Percentiles rank a stretch among this genome's conserved stretches.
Conservation (phyloP, 176 grass and related monocot species). For the Aegilops bicornis region DNA sequence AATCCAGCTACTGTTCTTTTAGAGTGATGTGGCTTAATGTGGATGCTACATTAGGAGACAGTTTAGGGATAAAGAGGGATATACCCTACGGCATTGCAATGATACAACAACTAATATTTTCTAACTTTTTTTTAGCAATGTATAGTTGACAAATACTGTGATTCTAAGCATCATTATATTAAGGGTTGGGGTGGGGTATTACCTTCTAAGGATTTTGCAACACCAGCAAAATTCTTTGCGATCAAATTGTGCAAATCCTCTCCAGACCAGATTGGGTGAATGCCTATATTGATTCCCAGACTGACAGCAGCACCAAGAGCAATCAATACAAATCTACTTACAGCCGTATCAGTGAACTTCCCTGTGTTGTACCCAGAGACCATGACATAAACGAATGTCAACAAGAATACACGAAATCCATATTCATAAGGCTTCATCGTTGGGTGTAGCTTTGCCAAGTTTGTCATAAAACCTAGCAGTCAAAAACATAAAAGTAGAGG, state of each 20-base stretch:
- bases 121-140: not conserved
- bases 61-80: not conserved
- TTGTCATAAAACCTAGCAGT: constrained; percentile 61
- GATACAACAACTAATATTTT: not conserved
- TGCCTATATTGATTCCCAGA: constrained; percentile 78
- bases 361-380: constrained; percentile 82
- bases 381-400: constrained; percentile 93
- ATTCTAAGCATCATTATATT: not conserved
- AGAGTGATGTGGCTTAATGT: not conserved
- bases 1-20: not conserved
- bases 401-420: constrained; percentile 89
- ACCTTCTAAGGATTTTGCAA: constrained; percentile 99
- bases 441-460: constrained; percentile 74
- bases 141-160: not conserved
- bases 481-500: constrained; percentile 16
- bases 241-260: constrained; percentile 93
- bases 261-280: constrained; percentile 96
- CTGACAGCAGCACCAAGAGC: constrained; percentile 79
- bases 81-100: not conserved
- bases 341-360: constrained; percentile 58
- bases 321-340: constrained; percentile 88
- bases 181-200: not conserved
- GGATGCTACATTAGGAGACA: not conserved
- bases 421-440: constrained; percentile 93
- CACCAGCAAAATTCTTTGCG: constrained; percentile 77